Evolutionary conservation across 768 basidiomycete species (phyloP).

Genomic region (Hypsizygus marmoreus): DNA sequence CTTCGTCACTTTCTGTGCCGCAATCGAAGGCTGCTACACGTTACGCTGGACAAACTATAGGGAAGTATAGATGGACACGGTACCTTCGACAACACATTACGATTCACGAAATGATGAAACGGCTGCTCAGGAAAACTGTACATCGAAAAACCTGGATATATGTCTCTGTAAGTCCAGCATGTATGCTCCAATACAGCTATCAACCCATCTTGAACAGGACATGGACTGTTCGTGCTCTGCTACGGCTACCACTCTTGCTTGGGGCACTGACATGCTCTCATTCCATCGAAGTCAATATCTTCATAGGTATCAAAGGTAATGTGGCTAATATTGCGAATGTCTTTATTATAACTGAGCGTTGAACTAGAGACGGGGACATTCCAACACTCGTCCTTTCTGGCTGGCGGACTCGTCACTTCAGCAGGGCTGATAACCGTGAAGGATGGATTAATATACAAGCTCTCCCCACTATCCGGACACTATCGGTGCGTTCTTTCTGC

Average conservation of each 20-base stretch:
- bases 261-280: neutral
- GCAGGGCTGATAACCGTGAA: conserved; percentile 69
- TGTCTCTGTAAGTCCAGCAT: conserved; percentile 46
- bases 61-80: conserved; percentile 38
- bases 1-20: conserved; percentile 14
- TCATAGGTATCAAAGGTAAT: conserved; percentile 64
- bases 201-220: conserved; percentile 35
- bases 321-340: no score
- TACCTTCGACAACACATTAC: conserved; percentile 49
- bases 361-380: conserved; percentile 61
- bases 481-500: conserved; percentile 41
- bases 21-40: conserved; percentile 41
- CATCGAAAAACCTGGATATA: conserved; percentile 70
- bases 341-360: no score
- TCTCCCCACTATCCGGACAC: conserved; percentile 69
- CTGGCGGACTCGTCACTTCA: conserved; percentile 62
- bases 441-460: conserved; percentile 56
- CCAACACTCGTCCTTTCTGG: conserved; percentile 65
- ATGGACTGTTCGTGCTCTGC: conserved; percentile 45
- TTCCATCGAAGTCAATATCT: conserved; percentile 52
- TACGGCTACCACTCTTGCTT: neutral
- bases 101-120: conserved; percentile 50
- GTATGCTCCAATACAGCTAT: neutral
- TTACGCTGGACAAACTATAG: conserved; percentile 35
- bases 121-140: conserved; percentile 59